Base-by-base conservation (phyloP, 768 basidiomycete species). In the Termitomyces sp. region DNA sequence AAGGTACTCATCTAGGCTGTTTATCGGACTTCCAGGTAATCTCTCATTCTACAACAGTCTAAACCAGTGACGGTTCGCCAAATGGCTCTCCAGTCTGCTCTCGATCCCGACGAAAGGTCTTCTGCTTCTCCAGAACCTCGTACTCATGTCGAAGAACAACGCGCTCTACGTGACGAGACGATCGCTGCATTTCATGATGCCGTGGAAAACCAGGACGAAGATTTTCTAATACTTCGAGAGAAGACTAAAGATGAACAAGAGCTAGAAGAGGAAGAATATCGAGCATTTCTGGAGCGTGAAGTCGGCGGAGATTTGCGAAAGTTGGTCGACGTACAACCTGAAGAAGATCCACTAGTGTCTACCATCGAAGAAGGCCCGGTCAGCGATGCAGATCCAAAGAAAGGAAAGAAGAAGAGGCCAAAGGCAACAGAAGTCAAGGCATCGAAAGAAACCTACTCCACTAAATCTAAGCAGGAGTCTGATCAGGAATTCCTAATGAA, bases 401-500 rank as follows among this genome's bases (percentile, higher is more conserved):
- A 83, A 52, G 76, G 74, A 3, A 82, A 84, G 55, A 66, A 66
- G 50, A 64, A 64, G 47, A 70, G 67, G 54, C 65, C 68, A 62
- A 73, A 71, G 61, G 67, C 70, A 54, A 73, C 75, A 57, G 65
- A 66, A 8, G 64, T 64, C 19, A 70, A 65, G 53, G 70, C 64
- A 17, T 71, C 71, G 50, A 68, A 64, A 46, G 53, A 64, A 17
- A 59, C 52, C 62, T 67, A 51, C 61, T 64, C 69, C 16, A 59
- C 43, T 28, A 73, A 73, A 57, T 68, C 72, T 53, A 85, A 81
- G 67, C 77, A 82, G 55, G 84, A 88, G 55, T 74, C 77, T 17
- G 90, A 94, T 65, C 89, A 91, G 52, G 89, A 95, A 55, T 97
- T 98, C 65, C 73, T 98, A 52, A 79, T 94, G 76, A 89, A 92